A percentile compares a stretch with the other conserved stretches of the same genome.
phyloP scores from a whole-genome alignment of 2,329 filamentous ascomycete species.

The Xylariaceae sp. region DNA sequence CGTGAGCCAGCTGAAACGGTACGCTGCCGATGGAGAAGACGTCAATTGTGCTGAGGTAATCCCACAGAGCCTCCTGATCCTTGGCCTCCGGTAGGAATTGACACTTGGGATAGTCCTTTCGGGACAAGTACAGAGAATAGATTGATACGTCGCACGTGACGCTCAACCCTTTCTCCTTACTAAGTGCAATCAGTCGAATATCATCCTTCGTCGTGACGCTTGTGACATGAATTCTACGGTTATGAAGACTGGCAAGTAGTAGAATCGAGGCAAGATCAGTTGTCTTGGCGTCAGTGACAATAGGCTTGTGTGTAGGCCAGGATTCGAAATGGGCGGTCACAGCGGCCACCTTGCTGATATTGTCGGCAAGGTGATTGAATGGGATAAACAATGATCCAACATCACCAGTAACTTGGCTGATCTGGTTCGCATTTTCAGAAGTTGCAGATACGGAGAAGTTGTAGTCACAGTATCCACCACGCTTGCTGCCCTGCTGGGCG shows the following conservation, averaged over 20 bases:
- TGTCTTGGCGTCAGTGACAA: conserved; percentile 77
- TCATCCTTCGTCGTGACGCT: conserved; percentile 80
- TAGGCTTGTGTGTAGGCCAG: conserved; percentile 76
- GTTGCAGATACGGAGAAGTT: conserved; percentile 77
- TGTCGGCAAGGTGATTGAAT: conserved; percentile 77
- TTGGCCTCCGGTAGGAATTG: conserved; percentile 62
- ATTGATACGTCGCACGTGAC: conserved; percentile 82
- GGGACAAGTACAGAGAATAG: conserved; percentile 73
- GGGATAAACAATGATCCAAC: conserved; percentile 80
- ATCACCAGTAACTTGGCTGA: conserved; percentile 68
- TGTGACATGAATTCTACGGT: conserved; percentile 74
- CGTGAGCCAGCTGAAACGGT: conserved; percentile 69
- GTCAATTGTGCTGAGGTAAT: conserved; percentile 69
- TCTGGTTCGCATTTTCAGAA: conserved; percentile 70
- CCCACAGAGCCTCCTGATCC: conserved; percentile 74
- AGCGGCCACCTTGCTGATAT: conserved; percentile 79
- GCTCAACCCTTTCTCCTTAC: conserved; percentile 77
- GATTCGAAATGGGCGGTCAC: conserved; percentile 76
- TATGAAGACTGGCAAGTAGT: conserved; percentile 74
- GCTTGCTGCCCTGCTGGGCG: conserved; percentile 69
- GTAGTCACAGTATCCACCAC: conserved; percentile 70
- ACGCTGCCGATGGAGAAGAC: conserved; percentile 77
- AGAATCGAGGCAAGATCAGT: conserved; percentile 80
- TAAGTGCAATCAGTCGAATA: conserved; percentile 71
- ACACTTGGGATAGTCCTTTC: conserved; percentile 67